A percentile compares a stretch with the other conserved stretches of the same genome.
Evolutionary conservation across 331 rosid species (phyloP).

Genomic region (Saraca asoca): DNA sequence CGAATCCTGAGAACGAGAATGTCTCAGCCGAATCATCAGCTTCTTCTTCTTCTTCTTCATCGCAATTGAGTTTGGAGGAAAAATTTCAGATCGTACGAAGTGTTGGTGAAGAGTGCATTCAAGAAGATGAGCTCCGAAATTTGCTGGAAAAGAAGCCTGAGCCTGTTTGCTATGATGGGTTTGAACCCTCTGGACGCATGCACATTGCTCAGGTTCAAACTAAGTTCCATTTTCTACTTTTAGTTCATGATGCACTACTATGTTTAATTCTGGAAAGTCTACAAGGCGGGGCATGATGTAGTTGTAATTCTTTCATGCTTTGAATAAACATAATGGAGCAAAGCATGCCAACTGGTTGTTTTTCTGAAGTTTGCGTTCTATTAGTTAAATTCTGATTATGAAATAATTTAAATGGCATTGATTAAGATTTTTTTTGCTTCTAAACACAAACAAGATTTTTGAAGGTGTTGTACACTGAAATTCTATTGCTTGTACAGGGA

Average conservation of each 20-base stretch:
- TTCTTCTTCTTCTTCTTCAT: too few species aligned
- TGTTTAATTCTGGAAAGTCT: neutral
- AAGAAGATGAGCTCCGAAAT: constrained; percentile 73
- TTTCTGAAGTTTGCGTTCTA: neutral
- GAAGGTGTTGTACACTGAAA: neutral
- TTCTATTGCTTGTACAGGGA: constrained; percentile 45
- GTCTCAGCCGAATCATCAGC: too few species aligned
- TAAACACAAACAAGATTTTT: neutral
- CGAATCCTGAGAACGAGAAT: too few species aligned
- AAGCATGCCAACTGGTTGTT: neutral
- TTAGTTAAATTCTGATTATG: too few species aligned
- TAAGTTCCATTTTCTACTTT: too few species aligned
- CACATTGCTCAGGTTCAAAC: constrained; percentile 76
- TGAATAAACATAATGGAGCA: neutral
- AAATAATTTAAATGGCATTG: too few species aligned
- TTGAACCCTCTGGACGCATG: constrained; percentile 86
- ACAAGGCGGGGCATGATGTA: neutral
- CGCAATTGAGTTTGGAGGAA: constrained; percentile 50
- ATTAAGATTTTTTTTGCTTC: too few species aligned
- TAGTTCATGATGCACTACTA: too few species aligned
- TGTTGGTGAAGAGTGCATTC: constrained; percentile 81
- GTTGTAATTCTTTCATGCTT: neutral
- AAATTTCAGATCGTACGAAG: constrained; percentile 57
- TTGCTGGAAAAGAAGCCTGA: constrained; percentile 66
- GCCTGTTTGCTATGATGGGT: constrained; percentile 74